Base-by-base conservation (phyloP, 371 early-diverging fungal genomes). In the Mortierella sp. region DNA sequence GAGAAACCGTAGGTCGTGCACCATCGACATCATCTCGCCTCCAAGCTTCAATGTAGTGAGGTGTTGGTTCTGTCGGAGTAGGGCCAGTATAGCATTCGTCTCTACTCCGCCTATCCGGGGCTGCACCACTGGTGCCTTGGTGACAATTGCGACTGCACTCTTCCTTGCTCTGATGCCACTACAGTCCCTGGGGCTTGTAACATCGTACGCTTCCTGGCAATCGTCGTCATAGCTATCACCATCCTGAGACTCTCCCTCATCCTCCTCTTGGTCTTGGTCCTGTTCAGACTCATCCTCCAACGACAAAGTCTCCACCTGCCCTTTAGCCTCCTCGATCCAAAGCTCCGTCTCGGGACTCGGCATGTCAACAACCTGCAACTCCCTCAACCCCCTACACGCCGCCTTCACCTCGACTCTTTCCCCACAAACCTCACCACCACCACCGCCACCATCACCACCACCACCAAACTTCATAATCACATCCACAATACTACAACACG, bases 1-100 rank as follows among this genome's bases (percentile, higher is more conserved):
- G 19, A 37, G 67, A 21, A 67, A 40, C 10, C 67, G 67, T 4
- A 67, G 21, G 24, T 67, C 67, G 11, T 37, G 40, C 5, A 67
- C 21, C 67, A 67, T 67, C 40, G 40, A 67, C 67, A 67, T 67
- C 67, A 67, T 67, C 43, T 67, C 67, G 21, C 67, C 67, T 21
- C 67, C 67, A 1, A 67, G 67, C 10, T 67, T 67, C 43, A 67
- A 67, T 9, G 4, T 40, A 3, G 21, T 21, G 24, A 67, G 67
- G 11, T 67, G 67, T 8, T 10, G 67, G 67, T 24, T 67, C 67
- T 40, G 67, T 40, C 67, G 67, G 6, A 67, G 21, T 3, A 67
- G 67, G 14, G 67, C 67, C 6, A 67, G 34, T 8, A 67, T 40
- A 2, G 67, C 40, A 34, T 40, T 67, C 43, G 67, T 67, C 43